A percentile compares a stretch with the other conserved stretches of the same genome.
phyloP scores from a whole-genome alignment of 495 filamentous ascomycete species.

The Tetracladium marchalianum region DNA sequence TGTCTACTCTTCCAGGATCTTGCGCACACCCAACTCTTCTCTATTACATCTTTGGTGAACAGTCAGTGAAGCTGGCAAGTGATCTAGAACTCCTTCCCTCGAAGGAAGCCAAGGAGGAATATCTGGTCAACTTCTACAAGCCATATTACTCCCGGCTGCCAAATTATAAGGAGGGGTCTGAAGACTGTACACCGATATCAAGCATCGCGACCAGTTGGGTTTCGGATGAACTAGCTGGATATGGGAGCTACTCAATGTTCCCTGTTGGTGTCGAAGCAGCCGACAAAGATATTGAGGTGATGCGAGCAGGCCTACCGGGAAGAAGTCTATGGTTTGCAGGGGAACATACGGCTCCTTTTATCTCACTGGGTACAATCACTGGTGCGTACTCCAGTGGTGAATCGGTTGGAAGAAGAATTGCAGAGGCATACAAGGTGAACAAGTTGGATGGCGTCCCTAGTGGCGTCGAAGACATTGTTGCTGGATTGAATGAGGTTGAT shows the following conservation, averaged over 20 bases:
- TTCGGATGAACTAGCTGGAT: conserved; percentile 70
- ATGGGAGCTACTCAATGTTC: conserved; percentile 89
- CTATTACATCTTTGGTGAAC: conserved; percentile 78
- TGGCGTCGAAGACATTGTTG: background rate
- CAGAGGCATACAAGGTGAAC: conserved; percentile 28
- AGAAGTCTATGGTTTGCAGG: conserved; percentile 84
- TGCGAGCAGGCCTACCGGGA: conserved; percentile 59
- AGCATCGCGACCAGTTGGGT: conserved; percentile 72
- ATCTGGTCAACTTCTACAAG: conserved; percentile 50
- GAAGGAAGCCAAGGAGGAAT: conserved; percentile 28
- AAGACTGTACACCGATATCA: conserved; percentile 51
- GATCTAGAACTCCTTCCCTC: conserved; percentile 21
- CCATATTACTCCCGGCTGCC: conserved; percentile 72
- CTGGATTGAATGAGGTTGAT: conserved; percentile 2
- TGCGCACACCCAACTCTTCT: conserved; percentile 76
- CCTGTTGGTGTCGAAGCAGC: conserved; percentile 65
- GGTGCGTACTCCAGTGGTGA: conserved; percentile 94
- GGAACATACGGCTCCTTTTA: conserved; percentile 88
- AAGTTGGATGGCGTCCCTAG: background rate
- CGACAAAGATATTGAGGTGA: conserved; percentile 59
- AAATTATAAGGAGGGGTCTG: conserved; percentile 41
- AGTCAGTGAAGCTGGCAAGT: conserved; percentile 34
- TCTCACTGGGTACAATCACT: conserved; percentile 76
- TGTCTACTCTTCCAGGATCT: conserved; percentile 51
- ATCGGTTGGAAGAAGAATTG: conserved; percentile 50